A percentile compares a stretch with the other conserved stretches of the same genome.
Evolutionary conservation across 2,329 filamentous ascomycete species (phyloP).

Genomic region (Sordariomycetes sp.): DNA sequence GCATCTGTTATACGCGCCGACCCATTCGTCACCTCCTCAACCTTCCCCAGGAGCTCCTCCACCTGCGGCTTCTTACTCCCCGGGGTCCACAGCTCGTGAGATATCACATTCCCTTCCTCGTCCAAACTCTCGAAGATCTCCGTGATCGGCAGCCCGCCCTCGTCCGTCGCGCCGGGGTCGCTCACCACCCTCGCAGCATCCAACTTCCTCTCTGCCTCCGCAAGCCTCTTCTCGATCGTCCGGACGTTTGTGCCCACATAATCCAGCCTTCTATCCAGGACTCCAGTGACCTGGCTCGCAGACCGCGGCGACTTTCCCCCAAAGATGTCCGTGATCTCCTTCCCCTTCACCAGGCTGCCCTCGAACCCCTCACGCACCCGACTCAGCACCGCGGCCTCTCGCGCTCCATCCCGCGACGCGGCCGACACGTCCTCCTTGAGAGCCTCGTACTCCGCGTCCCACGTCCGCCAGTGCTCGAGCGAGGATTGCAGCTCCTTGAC

Average conservation of each 20-base stretch:
- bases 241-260: slow-evolving; percentile 78
- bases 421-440: slow-evolving; percentile 70
- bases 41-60: slow-evolving; percentile 63
- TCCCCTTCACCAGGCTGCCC: slow-evolving; percentile 50
- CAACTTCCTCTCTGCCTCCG: slow-evolving; percentile 53
- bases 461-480: slow-evolving; percentile 79
- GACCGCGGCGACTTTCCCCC: slow-evolving; percentile 16
- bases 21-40: slow-evolving; percentile 45
- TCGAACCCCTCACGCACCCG: slow-evolving; percentile 48
- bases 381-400: slow-evolving; percentile 33
- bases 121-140: slow-evolving; percentile 92
- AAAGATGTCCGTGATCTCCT: slow-evolving; percentile 39
- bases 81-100: slow-evolving; percentile 53
- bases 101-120: slow-evolving; percentile 77
- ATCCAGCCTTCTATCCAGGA: slow-evolving; percentile 64
- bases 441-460: slow-evolving; percentile 85
- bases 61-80: slow-evolving; percentile 58
- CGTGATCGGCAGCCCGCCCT: slow-evolving; percentile 61
- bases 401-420: slow-evolving; percentile 34
- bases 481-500: slow-evolving; percentile 60
- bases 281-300: slow-evolving; percentile 42
- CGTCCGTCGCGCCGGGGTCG: slow-evolving; percentile 31
- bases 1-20: background rate
- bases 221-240: slow-evolving; percentile 63
- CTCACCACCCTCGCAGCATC: slow-evolving; percentile 7